phyloP scores from a whole-genome alignment of 2,329 filamentous ascomycete genomes.

The Aspergillus amoenus region DNA sequence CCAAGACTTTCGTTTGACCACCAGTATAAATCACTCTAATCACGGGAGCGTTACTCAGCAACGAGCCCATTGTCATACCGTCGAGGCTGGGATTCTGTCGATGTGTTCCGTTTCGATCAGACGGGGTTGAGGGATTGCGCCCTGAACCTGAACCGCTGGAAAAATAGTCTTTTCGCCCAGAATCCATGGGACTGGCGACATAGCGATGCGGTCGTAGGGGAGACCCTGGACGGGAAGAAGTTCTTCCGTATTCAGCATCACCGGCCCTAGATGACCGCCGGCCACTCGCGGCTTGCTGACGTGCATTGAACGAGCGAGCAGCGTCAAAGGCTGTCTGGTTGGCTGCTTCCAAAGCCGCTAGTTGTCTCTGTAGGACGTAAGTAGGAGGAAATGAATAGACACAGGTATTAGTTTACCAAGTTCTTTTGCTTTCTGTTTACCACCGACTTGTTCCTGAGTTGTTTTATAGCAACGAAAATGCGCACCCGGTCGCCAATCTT shows the following conservation, averaged over 20 bases:
- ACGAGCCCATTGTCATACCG: conserved; percentile 77
- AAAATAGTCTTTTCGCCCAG: conserved; percentile 56
- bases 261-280: conserved; percentile 60
- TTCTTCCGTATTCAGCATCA: conserved; percentile 52
- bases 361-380: conserved; percentile 66
- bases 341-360: conserved; percentile 72
- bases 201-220: conserved; percentile 65
- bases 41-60: conserved; percentile 82
- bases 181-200: conserved; percentile 58
- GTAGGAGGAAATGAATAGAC: not conserved
- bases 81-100: conserved; percentile 83
- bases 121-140: conserved; percentile 60
- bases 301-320: conserved; percentile 61
- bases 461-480: conserved; percentile 82
- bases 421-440: conserved; percentile 80
- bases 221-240: conserved; percentile 68
- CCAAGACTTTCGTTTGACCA: conserved; percentile 89
- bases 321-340: conserved; percentile 60
- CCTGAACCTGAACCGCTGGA: conserved; percentile 54
- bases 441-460: conserved; percentile 73
- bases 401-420: conserved; percentile 59
- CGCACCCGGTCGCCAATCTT: conserved; percentile 96
- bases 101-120: conserved; percentile 68
- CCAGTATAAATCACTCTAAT: conserved; percentile 92
- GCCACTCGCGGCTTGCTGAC: conserved; percentile 52